Evolutionary conservation across 2,329 filamentous ascomycete species (phyloP), one percentile per base, ranked within the genome.

Genomic region (Xylariaceae sp.): DNA sequence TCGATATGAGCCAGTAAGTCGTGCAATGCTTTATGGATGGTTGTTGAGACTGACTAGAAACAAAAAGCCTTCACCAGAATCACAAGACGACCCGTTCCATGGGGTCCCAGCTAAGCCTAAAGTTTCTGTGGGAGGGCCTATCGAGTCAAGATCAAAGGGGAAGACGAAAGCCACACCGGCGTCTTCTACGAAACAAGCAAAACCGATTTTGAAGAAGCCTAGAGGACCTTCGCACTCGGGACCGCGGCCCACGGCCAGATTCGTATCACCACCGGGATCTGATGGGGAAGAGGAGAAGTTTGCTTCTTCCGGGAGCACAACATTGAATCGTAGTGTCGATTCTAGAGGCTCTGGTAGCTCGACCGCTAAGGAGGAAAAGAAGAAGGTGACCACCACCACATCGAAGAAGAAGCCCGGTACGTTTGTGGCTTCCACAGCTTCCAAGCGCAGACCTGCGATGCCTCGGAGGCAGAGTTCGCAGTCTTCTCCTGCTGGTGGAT

Each of bases 151-250:
- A 16, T 48, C 53, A 47, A 64, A 65, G 37, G 54, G 40, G 26
- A 60, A 66, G 51, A 52, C 65, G 42, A 62, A 65, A 7, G 49
- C 61, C 10, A 46, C 66, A 7, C 67, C 70, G 20, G 71, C 75
- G 14, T 79, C 78, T 10, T 79, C 80, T 9, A 74, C 77, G 14
- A 77, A 77, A 53, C 75, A 78, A 7, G 76, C 79, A 3, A 80
- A 84, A 62, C 83, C 84, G 0, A 87, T 87, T 50, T 66, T 87
- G 56, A 86, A 86, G 67, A 87, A 86, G 69, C 73, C 78, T 44
- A 77, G 81, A 63, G 79, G 79, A 14, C 81, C 81, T 54, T 82
- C 82, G 26, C 71, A 74, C 19, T 78, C 77, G 16, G 81, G 81
- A 4, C 79, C 81, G 12, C 77, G 81, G 19, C 83, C 82, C n/a